These are phyloP conservation scores for Vicia sativa DNA, from an alignment of 306 rosid species.

Conservation along the genomic window DNA sequence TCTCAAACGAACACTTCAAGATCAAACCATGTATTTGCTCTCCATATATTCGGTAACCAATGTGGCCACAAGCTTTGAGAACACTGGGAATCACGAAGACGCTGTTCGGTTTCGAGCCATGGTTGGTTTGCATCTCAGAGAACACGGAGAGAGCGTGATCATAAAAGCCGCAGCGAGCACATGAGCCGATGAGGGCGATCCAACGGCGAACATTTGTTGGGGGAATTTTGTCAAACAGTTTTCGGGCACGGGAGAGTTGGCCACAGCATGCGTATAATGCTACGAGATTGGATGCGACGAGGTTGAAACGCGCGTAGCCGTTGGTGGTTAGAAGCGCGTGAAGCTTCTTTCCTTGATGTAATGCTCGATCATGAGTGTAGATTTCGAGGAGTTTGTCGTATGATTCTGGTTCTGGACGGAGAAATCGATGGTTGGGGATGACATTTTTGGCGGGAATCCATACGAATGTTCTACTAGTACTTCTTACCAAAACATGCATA, in stretches of 20 bases:
- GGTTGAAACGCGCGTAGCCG: constrained; percentile 54
- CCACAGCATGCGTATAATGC: constrained; percentile 56
- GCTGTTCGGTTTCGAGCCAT: constrained; percentile 42
- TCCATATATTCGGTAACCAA: constrained; percentile 52
- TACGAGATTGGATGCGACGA: constrained; percentile 66
- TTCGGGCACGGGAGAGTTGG: constrained; percentile 54
- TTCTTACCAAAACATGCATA: constrained; percentile 35
- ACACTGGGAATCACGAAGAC: constrained; percentile 72
- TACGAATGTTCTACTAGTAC: neutral
- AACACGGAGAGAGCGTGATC: constrained; percentile 54
- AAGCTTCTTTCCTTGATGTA: constrained; percentile 58
- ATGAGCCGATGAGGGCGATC: constrained; percentile 66
- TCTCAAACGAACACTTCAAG: constrained; percentile 59
- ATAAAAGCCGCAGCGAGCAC: constrained; percentile 63
- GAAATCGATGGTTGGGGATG: constrained; percentile 39
- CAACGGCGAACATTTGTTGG: constrained; percentile 62
- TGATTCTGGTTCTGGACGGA: constrained; percentile 43
- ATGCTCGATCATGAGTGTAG: constrained; percentile 53
- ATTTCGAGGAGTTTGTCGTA: constrained; percentile 50
- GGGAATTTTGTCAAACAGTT: constrained; percentile 78
- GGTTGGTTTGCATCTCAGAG: constrained; percentile 55
- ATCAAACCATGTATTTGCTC: constrained; percentile 59
- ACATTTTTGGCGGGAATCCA: constrained; percentile 9
- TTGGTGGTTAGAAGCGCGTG: constrained; percentile 72
- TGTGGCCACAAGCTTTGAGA: constrained; percentile 80